Conservation (phyloP, 306 rosid species). For the Spatholobus suberectus region DNA sequence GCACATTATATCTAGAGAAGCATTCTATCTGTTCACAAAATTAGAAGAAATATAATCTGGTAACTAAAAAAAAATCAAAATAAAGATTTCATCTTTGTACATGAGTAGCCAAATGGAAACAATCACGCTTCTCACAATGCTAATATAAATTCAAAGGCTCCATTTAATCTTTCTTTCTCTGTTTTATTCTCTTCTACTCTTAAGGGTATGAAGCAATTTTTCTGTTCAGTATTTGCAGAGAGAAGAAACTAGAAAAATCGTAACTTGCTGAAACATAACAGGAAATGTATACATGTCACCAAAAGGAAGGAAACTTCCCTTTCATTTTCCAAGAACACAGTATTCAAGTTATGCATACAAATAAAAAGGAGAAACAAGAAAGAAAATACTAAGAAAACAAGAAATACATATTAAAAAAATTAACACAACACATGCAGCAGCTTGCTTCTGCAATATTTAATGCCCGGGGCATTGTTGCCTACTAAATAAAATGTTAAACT, state of each 20-base stretch:
- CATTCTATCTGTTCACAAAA: slow-evolving; percentile 21
- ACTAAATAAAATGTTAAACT: slow-evolving; percentile 27
- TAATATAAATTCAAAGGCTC: slow-evolving; percentile 14
- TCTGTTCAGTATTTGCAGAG: background rate
- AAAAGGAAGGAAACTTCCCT: slow-evolving; percentile 23
- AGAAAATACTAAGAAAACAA: slow-evolving; percentile 8
- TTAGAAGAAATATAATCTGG: slow-evolving; percentile 5
- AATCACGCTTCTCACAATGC: slow-evolving; percentile 18
- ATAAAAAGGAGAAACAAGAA: slow-evolving; percentile 8
- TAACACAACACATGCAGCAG: slow-evolving; percentile 33
- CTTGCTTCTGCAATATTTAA: slow-evolving; percentile 25
- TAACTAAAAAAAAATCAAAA: slow-evolving; percentile 9
- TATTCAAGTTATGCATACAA: slow-evolving; percentile 24
- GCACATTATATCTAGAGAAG: slow-evolving; percentile 19
- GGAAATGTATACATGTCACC: slow-evolving; percentile 14
- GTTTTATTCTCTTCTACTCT: slow-evolving; percentile 18
- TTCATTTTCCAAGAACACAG: slow-evolving; percentile 2
- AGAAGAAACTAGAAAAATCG: background rate
- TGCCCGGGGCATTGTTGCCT: background rate
- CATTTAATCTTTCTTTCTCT: background rate
- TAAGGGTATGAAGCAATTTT: background rate
- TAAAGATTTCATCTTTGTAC: slow-evolving; percentile 20
- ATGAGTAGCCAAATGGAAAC: slow-evolving; percentile 8
- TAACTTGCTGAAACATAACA: slow-evolving; percentile 3
- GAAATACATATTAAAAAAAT: background rate